Evolutionary conservation across 163 green algal genomes (phyloP).

Genomic region (Coccomyxa subellipsoidea): DNA sequence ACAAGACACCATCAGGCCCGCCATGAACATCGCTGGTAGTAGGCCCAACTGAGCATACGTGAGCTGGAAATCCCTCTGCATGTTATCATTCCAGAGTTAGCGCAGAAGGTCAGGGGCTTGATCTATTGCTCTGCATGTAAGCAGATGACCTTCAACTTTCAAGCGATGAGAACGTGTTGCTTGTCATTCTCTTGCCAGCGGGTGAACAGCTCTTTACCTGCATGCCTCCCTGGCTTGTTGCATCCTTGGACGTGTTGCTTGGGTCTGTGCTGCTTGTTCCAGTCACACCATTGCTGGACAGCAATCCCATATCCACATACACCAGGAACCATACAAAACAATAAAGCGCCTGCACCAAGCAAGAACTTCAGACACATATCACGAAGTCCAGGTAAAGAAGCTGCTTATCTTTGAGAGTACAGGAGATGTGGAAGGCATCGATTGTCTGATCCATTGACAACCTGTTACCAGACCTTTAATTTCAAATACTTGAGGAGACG

Average conservation of each 20-base stretch:
- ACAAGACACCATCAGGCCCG: slow-evolving; percentile 85
- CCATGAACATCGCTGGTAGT: slow-evolving; percentile 68
- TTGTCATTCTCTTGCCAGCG: too few relatives aligned
- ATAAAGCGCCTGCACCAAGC: slow-evolving; percentile 74
- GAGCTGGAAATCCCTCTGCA: slow-evolving; percentile 84
- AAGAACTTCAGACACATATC: background rate
- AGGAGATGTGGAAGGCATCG: background rate
- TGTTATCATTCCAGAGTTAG: background rate
- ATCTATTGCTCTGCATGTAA: too few relatives aligned
- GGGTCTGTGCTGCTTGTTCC: slow-evolving; percentile 48
- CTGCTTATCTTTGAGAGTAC: background rate
- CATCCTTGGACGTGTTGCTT: slow-evolving; percentile 63
- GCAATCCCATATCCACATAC: slow-evolving; percentile 82
- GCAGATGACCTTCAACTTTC: too few relatives aligned
- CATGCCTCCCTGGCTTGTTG: background rate
- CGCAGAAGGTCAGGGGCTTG: too few relatives aligned
- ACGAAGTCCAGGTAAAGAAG: background rate
- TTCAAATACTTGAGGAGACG: too few relatives aligned
- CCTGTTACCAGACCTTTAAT: background rate
- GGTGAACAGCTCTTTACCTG: background rate
- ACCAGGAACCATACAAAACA: slow-evolving; percentile 82
- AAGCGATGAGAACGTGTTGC: too few relatives aligned
- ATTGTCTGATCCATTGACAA: background rate
- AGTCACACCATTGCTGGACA: slow-evolving; percentile 92
- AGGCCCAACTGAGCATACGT: slow-evolving; percentile 85